phyloP scores from a whole-genome alignment of 495 filamentous ascomycete species.

The Daldinia decipiens region DNA sequence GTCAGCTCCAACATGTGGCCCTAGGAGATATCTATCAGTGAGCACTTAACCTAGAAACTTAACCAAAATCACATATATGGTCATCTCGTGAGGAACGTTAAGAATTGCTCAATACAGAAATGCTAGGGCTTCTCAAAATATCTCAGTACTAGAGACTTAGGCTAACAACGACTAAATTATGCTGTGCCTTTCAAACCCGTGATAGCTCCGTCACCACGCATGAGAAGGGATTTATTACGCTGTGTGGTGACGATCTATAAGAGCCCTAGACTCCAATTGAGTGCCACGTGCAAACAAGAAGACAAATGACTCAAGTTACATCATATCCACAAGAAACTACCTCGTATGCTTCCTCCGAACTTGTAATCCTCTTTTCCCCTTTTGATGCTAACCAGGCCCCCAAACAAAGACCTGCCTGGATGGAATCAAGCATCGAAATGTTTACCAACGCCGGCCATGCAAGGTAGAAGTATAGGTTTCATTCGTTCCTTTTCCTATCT shows the following conservation, averaged over 20 bases:
- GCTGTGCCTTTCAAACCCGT: not conserved
- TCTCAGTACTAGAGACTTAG: not conserved
- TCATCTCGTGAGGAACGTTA: not conserved
- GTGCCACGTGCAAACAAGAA: conserved; percentile 8
- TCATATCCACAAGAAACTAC: conserved; percentile 35
- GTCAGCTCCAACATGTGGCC: not conserved
- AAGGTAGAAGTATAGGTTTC: conserved; percentile 35
- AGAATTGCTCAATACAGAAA: not conserved
- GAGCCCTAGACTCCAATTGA: conserved; percentile 22
- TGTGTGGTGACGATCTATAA: conserved; percentile 25
- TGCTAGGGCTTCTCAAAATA: not conserved
- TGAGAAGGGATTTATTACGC: conserved; percentile 25
- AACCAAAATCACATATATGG: not conserved
- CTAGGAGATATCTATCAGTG: not conserved
- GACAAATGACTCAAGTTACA: conserved; percentile 25
- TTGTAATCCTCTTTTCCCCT: conserved; percentile 26
- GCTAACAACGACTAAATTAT: conserved; percentile 1
- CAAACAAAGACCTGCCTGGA: conserved; percentile 26
- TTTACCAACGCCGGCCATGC: conserved; percentile 46
- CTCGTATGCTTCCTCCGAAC: conserved; percentile 32
- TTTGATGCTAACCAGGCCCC: conserved; percentile 32
- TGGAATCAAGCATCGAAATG: conserved; percentile 28
- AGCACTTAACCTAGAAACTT: not conserved
- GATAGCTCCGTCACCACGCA: not conserved
- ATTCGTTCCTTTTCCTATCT: conserved; percentile 34